Evolutionary conservation across 805 yeast genomes (phyloP).

Genomic region (Wickerhamiella galacta): DNA sequence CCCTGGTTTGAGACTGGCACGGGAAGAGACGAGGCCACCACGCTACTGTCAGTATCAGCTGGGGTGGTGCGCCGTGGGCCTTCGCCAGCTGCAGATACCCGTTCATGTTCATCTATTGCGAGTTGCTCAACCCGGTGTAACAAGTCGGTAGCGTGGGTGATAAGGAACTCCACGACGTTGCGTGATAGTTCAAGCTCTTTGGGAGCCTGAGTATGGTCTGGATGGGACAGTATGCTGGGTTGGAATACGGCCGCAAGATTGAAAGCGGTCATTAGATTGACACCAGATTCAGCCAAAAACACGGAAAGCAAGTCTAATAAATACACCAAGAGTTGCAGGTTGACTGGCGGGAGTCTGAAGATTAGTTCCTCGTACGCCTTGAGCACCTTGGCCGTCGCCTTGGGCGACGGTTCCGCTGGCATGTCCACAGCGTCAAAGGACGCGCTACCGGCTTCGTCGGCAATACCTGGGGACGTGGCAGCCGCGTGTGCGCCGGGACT

Average conservation of each 20-base stretch:
- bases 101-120: slow-evolving; percentile 21
- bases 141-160: slow-evolving; percentile 67
- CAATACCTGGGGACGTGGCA: neutral
- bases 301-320: slow-evolving; percentile 71
- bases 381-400: slow-evolving; percentile 30
- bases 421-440: neutral
- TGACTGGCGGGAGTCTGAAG: slow-evolving; percentile 52
- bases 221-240: slow-evolving; percentile 88
- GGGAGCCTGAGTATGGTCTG: slow-evolving; percentile 82
- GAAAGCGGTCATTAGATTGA: slow-evolving; percentile 80
- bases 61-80: neutral
- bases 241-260: slow-evolving; percentile 93
- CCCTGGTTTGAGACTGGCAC: neutral
- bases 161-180: slow-evolving; percentile 71
- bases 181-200: slow-evolving; percentile 80
- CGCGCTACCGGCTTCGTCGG: neutral
- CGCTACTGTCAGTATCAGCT: neutral
- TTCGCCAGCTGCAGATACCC: slow-evolving; percentile 4
- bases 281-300: slow-evolving; percentile 61
- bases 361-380: slow-evolving; percentile 52
- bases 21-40: neutral
- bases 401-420: too few species aligned
- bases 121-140: slow-evolving; percentile 32
- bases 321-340: slow-evolving; percentile 71
- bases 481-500: slow-evolving; percentile 2